These are phyloP conservation scores for Aristolochia contorta DNA, from an alignment of 164 flowering plant species.

Conservation along the genomic window DNA sequence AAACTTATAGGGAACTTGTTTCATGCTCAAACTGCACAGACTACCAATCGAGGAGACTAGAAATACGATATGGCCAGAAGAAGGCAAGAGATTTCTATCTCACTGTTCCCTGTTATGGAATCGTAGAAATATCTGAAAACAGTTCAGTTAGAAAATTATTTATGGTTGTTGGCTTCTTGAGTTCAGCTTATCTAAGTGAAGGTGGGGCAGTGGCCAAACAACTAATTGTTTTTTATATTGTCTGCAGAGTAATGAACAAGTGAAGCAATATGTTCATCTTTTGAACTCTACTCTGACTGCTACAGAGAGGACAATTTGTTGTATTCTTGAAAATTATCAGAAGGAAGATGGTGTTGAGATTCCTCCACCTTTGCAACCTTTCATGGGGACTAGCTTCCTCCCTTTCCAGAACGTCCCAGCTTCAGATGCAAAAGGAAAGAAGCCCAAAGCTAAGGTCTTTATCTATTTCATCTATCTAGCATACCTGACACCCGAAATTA, in stretches of 20 bases:
- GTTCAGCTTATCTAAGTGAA: background rate
- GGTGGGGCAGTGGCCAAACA: background rate
- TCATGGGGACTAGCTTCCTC: slow-evolving; percentile 70
- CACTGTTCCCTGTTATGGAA: background rate
- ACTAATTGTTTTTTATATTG: background rate
- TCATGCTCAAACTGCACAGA: slow-evolving; percentile 96
- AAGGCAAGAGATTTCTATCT: slow-evolving; percentile 34
- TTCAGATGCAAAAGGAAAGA: slow-evolving; percentile 63
- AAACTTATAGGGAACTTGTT: slow-evolving; percentile 81
- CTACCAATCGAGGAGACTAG: slow-evolving; percentile 80
- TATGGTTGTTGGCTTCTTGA: background rate
- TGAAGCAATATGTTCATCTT: slow-evolving; percentile 76
- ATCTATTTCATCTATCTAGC: background rate
- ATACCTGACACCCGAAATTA: too few relatives aligned
- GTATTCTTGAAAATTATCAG: slow-evolving; percentile 90
- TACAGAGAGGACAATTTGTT: slow-evolving; percentile 90
- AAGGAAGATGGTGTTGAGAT: slow-evolving; percentile 79
- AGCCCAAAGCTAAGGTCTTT: slow-evolving; percentile 38
- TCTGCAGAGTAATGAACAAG: slow-evolving; percentile 69
- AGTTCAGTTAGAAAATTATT: background rate
- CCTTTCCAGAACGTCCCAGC: slow-evolving; percentile 52
- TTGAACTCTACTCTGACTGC: slow-evolving; percentile 97
- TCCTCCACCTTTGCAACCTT: slow-evolving; percentile 52
- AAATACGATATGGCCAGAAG: slow-evolving; percentile 85
- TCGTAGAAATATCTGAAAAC: background rate